Evolutionary conservation across 768 basidiomycete genomes (phyloP).

Genomic region (Auricularia heimuer): DNA sequence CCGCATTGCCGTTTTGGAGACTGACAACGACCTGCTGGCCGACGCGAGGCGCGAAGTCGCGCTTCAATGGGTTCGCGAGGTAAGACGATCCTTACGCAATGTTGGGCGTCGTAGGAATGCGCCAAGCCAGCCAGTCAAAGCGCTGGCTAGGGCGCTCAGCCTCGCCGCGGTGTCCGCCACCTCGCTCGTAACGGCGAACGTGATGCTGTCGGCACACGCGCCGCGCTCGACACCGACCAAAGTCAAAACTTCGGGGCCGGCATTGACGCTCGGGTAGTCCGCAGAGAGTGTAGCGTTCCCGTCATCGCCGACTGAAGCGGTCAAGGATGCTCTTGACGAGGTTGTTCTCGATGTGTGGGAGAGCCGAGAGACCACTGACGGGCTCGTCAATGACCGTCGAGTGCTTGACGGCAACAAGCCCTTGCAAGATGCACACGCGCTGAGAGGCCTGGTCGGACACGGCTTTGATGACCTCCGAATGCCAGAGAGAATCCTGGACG

Average conservation of each 20-base stretch:
- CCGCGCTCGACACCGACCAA: slow-evolving; percentile 28
- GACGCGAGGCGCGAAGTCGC: slow-evolving; percentile 72
- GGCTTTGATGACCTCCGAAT: slow-evolving; percentile 94
- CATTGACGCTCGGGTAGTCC: slow-evolving; percentile 68
- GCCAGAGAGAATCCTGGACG: slow-evolving; percentile 63
- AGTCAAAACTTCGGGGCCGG: slow-evolving; percentile 11
- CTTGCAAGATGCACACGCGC: slow-evolving; percentile 94
- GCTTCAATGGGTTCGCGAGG: slow-evolving; percentile 80
- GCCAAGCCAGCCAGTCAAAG: slow-evolving; percentile 71
- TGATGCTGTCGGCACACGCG: slow-evolving; percentile 27
- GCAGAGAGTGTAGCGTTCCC: slow-evolving; percentile 60
- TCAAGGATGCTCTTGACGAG: slow-evolving; percentile 75
- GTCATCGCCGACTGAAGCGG: slow-evolving; percentile 66
- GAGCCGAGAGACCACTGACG: slow-evolving; percentile 78
- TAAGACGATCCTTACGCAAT: slow-evolving; percentile 82
- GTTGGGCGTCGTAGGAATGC: slow-evolving; percentile 69
- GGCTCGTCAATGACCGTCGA: slow-evolving; percentile 86
- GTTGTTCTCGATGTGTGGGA: slow-evolving; percentile 54
- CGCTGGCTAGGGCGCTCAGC: slow-evolving; percentile 77
- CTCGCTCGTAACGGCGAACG: slow-evolving; percentile 29
- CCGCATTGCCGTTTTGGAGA: slow-evolving; percentile 28
- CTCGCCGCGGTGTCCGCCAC: slow-evolving; percentile 60
- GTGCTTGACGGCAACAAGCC: slow-evolving; percentile 89
- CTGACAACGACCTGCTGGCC: slow-evolving; percentile 69
- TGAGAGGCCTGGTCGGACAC: slow-evolving; percentile 99